Evolutionary conservation across 495 filamentous ascomycete genomes (phyloP).

Genomic region (Jackrogersella minutella): DNA sequence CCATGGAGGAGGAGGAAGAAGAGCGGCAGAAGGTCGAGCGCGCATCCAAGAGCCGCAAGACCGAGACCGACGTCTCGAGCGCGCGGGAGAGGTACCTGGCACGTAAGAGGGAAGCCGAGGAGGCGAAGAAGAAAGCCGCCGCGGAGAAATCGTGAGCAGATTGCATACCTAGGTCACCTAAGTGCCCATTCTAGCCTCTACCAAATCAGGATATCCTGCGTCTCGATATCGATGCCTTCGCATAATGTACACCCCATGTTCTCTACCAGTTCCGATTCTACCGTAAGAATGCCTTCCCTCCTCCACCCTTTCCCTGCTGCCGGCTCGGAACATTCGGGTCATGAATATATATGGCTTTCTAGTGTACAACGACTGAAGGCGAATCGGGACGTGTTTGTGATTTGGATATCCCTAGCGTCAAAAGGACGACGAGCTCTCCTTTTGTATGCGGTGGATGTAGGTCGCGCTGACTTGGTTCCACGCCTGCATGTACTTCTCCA

Average conservation of each 20-base stretch:
- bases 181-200: conserved; percentile 18
- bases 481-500: conserved; percentile 95
- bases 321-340: neutral
- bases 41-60: conserved; percentile 74
- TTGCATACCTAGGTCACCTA: no score
- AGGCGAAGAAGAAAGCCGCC: conserved; percentile 63
- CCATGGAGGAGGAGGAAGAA: conserved; percentile 76
- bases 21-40: conserved; percentile 73
- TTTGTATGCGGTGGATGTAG: conserved; percentile 77
- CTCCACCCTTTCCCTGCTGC: neutral
- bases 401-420: neutral
- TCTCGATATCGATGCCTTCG: conserved; percentile 14
- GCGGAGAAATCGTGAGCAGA: conserved; percentile 39
- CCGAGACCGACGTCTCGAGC: conserved; percentile 80
- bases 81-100: conserved; percentile 89
- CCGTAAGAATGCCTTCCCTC: conserved; percentile 15
- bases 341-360: conserved; percentile 2
- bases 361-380: conserved; percentile 15
- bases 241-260: conserved; percentile 41
- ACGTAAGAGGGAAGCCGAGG: conserved; percentile 81
- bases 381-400: neutral
- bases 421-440: conserved; percentile 51
- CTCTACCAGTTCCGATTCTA: conserved; percentile 2
- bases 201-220: conserved; percentile 7
- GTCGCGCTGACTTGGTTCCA: conserved; percentile 87